A percentile compares a stretch with the other conserved stretches of the same genome.
Evolutionary conservation across 495 filamentous ascomycete species (phyloP).

Genomic region (Monascus purpureus): DNA sequence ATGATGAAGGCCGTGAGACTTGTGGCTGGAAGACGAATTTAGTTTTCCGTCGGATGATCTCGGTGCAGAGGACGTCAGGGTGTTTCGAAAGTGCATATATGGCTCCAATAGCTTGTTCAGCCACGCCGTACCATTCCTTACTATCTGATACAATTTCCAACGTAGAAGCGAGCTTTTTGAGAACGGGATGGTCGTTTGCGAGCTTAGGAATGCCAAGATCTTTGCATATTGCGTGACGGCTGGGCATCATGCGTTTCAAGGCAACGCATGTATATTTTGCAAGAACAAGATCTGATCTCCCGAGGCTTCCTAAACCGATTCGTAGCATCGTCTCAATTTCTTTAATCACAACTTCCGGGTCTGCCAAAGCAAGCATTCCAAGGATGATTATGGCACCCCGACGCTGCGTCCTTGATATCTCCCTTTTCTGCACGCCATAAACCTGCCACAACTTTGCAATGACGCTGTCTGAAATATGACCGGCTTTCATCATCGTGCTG

Average conservation of each 20-base stretch:
- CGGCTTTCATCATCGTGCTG: constrained; percentile 93
- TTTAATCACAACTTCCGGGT: constrained; percentile 79
- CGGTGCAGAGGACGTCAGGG: constrained; percentile 85
- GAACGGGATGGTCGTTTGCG: constrained; percentile 79
- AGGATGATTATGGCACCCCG: constrained; percentile 90
- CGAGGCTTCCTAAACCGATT: constrained; percentile 72
- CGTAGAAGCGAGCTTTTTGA: constrained; percentile 67
- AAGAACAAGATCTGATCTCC: constrained; percentile 68
- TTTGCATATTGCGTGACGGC: constrained; percentile 55
- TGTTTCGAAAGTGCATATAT: constrained; percentile 94
- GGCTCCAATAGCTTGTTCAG: constrained; percentile 90
- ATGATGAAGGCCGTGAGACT: constrained; percentile 19
- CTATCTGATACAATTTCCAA: constrained; percentile 71
- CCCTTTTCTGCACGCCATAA: constrained; percentile 82
- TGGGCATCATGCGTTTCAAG: constrained; percentile 76
- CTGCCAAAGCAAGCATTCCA: constrained; percentile 89
- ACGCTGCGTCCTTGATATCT: constrained; percentile 85
- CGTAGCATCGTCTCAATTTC: constrained; percentile 90
- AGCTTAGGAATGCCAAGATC: constrained; percentile 65
- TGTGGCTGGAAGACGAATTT: constrained; percentile 56
- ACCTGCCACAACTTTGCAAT: constrained; percentile 93
- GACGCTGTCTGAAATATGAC: constrained; percentile 72
- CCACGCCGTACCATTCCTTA: constrained; percentile 96
- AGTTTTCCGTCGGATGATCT: constrained; percentile 79
- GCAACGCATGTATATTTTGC: constrained; percentile 94